Conservation (phyloP, 306 rosid genomes). For the Vigna unguiculata region DNA sequence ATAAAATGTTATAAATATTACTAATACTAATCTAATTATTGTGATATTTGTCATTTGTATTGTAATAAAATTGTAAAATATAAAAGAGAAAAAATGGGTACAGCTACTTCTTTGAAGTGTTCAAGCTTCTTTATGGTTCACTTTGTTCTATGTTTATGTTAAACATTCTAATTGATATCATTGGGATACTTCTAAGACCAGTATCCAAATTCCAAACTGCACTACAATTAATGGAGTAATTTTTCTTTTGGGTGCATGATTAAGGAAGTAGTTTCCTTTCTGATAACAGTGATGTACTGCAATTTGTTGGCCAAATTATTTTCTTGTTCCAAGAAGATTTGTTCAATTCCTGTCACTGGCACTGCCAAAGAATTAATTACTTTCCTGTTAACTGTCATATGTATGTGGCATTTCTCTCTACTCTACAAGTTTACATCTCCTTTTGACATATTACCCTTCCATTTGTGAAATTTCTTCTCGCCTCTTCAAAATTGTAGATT, state of each 20-base stretch:
- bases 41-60: not conserved
- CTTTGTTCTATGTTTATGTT: not conserved
- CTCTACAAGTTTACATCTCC: not conserved
- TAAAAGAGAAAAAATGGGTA: not conserved
- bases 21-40: not conserved
- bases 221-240: conserved; percentile 20
- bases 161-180: not conserved
- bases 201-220: not conserved
- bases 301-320: conserved; percentile 11
- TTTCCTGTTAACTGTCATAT: not conserved
- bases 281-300: not conserved
- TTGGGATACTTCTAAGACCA: conserved; percentile 9
- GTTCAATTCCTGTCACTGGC: conserved; percentile 19
- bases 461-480: conserved; percentile 14
- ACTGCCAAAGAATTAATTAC: conserved; percentile 2
- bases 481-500: conserved; percentile 16
- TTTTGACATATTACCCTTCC: conserved; percentile 15
- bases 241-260: not conserved
- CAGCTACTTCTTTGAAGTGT: not conserved
- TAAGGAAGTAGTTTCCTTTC: conserved; percentile 25
- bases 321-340: conserved; percentile 28
- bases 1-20: not conserved
- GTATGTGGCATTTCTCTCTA: conserved; percentile 19
- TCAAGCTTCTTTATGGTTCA: not conserved
- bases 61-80: not conserved